Evolutionary conservation across 768 basidiomycete genomes (phyloP), one percentile per base, ranked within the genome.

Genomic region (Piloderma croceum): DNA sequence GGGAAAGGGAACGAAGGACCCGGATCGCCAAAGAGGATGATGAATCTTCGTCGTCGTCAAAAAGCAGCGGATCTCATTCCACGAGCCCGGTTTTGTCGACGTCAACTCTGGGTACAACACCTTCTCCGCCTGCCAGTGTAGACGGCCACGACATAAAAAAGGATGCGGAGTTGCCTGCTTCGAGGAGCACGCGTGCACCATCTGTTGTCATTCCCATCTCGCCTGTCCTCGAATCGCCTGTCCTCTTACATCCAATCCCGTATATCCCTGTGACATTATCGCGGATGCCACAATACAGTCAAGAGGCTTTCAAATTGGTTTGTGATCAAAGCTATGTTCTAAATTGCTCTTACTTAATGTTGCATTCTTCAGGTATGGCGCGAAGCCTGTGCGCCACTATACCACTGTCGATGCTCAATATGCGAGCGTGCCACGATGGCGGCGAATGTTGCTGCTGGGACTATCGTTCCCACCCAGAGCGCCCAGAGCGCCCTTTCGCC

Each of bases 51-150:
- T 67, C 63, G 20, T 69, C 71, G 41, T 68, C 69, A n/a, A 67
- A 67, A 36, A 71, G 69, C 32, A 69, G 69, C 36, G 69, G 65
- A 6, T 81, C 78, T 4, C 78, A 80, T 17, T 67, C 57, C 45
- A 85, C 84, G 15, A 85, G 83, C 47, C 85, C 84, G 0, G 83
- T 85, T 3, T 54, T 86, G 20, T 84, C 82, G 10, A 81, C 82
- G 1, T 75, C 80, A 6, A 88, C 84, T 6, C 53, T 87, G 22
- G 79, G 81, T 46, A 88, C 84, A n/a, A 86, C 84, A 6, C 84
- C 84, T 0, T 83, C 80, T 2, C 84, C 84, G 0, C 79, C 83
- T 0, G 83, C 83, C 20, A 55, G 53, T 12, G 49, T 47, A 17
- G 53, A 49, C 6, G 62, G 54, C 15, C 53, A 57, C 31, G 59